Evolutionary conservation across 768 basidiomycete genomes (phyloP).

Genomic region (Termitomyces sp.): DNA sequence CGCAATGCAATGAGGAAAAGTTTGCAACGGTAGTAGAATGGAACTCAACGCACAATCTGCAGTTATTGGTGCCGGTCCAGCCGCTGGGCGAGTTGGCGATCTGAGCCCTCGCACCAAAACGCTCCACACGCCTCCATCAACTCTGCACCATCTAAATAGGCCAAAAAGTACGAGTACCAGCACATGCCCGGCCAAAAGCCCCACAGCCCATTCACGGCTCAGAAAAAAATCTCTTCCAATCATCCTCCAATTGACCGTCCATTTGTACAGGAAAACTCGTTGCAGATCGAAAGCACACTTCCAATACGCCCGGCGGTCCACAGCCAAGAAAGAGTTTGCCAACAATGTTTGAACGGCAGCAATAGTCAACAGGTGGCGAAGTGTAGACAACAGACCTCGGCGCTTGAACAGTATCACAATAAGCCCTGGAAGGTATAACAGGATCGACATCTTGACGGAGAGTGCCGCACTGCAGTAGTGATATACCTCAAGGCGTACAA

Average conservation of each 20-base stretch:
- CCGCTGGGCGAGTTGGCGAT: constrained; percentile 46
- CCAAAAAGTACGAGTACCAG: constrained; percentile 60
- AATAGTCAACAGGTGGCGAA: constrained; percentile 46
- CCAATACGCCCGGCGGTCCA: constrained; percentile 61
- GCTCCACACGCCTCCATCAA: constrained; percentile 58
- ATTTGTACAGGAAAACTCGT: constrained; percentile 87
- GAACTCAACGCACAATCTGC: constrained; percentile 53
- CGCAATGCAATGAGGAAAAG: constrained; percentile 8
- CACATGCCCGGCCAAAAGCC: constrained; percentile 65
- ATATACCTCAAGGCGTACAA: background rate
- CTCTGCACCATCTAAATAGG: constrained; percentile 67
- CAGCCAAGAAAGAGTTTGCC: constrained; percentile 64
- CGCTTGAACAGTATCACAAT: constrained; percentile 78
- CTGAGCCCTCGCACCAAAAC: constrained; percentile 53
- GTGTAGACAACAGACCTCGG: constrained; percentile 48
- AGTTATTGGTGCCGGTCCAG: constrained; percentile 39
- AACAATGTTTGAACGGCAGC: constrained; percentile 51
- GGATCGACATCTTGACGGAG: constrained; percentile 91
- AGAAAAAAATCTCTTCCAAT: constrained; percentile 74
- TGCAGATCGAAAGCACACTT: constrained; percentile 80
- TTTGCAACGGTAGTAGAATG: background rate
- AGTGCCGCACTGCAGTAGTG: constrained; percentile 55
- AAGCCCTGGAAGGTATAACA: constrained; percentile 88
- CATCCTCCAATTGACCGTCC: constrained; percentile 99
- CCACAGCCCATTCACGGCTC: constrained; percentile 51